These are phyloP conservation scores for Hymenochaete sp. DNA, from an alignment of 1,284 basidiomycete species.

Conservation along the genomic window DNA sequence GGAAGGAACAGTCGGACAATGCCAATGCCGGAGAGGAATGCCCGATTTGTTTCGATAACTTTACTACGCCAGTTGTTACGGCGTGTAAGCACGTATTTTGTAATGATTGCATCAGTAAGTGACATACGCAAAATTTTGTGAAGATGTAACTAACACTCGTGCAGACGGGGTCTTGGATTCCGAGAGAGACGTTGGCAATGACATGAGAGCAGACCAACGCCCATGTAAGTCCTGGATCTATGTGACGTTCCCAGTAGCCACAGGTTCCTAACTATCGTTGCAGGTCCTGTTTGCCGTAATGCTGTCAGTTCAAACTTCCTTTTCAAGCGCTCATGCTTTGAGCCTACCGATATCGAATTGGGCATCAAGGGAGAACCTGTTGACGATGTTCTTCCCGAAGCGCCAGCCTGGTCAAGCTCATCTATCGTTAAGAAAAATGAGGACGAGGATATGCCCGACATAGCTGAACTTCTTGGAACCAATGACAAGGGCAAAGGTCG, in stretches of 20 bases:
- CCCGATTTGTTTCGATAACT: constrained; percentile 43
- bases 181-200: no score
- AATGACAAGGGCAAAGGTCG: no score
- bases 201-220: no score
- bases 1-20: constrained; percentile 36
- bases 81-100: constrained; percentile 45
- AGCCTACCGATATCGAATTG: constrained; percentile 32
- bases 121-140: no score
- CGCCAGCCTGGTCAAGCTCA: no score
- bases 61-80: constrained; percentile 40
- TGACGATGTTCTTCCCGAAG: neutral
- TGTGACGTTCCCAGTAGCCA: no score
- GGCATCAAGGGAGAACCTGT: no score
- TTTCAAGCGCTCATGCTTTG: constrained; percentile 49
- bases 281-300: constrained; percentile 52
- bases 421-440: no score
- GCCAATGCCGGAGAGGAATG: constrained; percentile 42
- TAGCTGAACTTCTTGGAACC: no score
- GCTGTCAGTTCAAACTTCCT: constrained; percentile 44
- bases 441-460: neutral
- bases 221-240: no score
- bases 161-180: no score
- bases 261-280: no score
- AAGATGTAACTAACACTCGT: neutral
- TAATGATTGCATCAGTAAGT: constrained; percentile 40